These are phyloP conservation scores for Furcasterigmium furcatum DNA, from an alignment of 2,329 filamentous ascomycete species.

Conservation along the genomic window DNA sequence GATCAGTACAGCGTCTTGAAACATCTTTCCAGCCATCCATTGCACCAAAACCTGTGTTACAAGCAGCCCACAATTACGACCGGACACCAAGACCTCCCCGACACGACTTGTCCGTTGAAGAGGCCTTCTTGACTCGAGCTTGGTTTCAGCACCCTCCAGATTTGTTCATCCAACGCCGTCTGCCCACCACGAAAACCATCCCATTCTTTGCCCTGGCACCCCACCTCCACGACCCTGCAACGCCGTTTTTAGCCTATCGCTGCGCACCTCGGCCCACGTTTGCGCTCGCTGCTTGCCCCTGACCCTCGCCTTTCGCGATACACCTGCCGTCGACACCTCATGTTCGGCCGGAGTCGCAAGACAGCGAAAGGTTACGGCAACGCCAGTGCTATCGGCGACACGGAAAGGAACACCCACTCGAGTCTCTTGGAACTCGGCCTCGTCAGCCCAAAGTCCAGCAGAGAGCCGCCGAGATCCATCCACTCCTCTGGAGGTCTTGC, in stretches of 20 bases:
- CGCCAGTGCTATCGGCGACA: not conserved
- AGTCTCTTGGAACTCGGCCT: conserved; percentile 11
- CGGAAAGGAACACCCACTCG: not conserved
- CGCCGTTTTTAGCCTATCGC: not conserved
- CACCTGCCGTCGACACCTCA: not conserved
- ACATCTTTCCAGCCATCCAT: conserved; percentile 1
- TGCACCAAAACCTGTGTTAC: too few relatives aligned
- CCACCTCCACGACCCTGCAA: not conserved
- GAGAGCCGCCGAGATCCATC: conserved; percentile 10
- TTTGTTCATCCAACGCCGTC: not conserved
- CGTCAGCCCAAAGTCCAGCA: conserved; percentile 9
- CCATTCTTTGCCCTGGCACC: not conserved
- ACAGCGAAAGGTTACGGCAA: conserved; percentile 1
- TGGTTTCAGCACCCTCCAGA: too few relatives aligned
- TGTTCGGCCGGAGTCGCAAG: conserved; percentile 3
- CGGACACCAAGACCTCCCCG: too few relatives aligned
- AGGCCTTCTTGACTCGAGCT: too few relatives aligned
- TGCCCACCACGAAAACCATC: not conserved
- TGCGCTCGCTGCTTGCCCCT: not conserved
- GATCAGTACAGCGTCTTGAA: not conserved
- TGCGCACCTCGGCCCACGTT: not conserved
- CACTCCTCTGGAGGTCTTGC: conserved; percentile 8
- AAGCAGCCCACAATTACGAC: not conserved
- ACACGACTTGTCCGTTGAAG: too few relatives aligned
- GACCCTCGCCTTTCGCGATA: not conserved